Base-by-base conservation (phyloP, 108 stramenopile species). In the Epithemia pelagica region DNA sequence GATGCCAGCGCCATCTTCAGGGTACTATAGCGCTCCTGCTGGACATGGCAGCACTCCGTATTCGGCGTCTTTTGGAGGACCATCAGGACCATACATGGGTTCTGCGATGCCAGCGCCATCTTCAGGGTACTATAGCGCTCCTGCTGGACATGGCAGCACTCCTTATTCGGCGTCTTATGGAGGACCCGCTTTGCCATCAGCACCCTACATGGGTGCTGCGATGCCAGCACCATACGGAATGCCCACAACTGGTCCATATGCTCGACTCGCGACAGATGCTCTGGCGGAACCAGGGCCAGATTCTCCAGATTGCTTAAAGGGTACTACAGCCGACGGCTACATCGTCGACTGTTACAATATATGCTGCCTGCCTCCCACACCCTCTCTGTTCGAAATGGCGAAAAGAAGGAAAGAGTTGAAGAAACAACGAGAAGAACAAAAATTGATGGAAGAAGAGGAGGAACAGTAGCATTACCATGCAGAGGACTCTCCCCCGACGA, bases 371-470 rank as follows among this genome's bases (percentile, higher is more conserved):
- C 90, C 90, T 29, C 59, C 71, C 5, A 67, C 85, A 2, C 70
- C 75, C 10, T 88, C 87, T 5, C 68, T 91, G 20, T 86, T 88
- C 71, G 85, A 91, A 74, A 91, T 91, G 90, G 90, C 90, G 18
- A 46, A 46, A 46, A 5, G 37, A 15, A 5, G 37, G 15, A 46
- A 46, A 46, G 85, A 88, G 55, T 55, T 88, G 26, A 80, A 87
- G 60, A 80, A 80, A 61, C 74, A 85, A 70, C 37, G 37, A 15
- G 10, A 46, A 15, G 37, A 46, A 15, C 10, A 46, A 46, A 46
- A 46, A 46, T 15, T 46, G 5, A 5, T 5, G 5, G 10, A 46
- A 46, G 37, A 46, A 46, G 15, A 46, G 37, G 10, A 10, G 37
- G 37, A 46, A 15, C 37, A 10, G 15, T 5, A 46, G 37, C 37